Evolutionary conservation across 2,329 filamentous ascomycete species (phyloP).

Genomic region (Alternaria tenuissima): DNA sequence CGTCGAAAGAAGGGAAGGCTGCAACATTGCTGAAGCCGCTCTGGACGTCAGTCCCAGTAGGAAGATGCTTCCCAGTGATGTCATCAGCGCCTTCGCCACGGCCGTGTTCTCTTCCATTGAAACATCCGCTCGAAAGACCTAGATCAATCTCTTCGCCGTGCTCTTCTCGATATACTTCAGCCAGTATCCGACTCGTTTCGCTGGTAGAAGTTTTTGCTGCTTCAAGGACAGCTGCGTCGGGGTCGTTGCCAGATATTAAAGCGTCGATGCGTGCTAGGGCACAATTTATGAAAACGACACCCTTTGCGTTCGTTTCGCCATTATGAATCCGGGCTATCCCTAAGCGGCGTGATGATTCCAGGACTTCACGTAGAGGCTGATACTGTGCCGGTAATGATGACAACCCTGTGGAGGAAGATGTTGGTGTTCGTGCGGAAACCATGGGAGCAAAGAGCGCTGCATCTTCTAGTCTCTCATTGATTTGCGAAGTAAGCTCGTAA

Average conservation of each 20-base stretch:
- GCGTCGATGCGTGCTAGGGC: constrained; percentile 38
- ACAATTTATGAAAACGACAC: constrained; percentile 27
- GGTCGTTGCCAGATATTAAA: constrained; percentile 21
- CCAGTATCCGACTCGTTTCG: constrained; percentile 25
- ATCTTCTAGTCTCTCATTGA: constrained; percentile 21
- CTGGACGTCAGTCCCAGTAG: neutral
- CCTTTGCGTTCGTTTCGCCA: constrained; percentile 42
- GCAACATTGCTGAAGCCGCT: neutral
- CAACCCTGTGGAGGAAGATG: neutral
- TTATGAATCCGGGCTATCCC: constrained; percentile 24
- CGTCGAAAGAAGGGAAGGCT: neutral
- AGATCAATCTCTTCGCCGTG: constrained; percentile 33
- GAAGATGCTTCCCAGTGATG: neutral
- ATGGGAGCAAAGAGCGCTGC: neutral
- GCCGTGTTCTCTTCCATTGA: constrained; percentile 15
- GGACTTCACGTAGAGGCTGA: constrained; percentile 20
- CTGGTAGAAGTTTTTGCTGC: constrained; percentile 27
- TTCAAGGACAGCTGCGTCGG: constrained; percentile 26
- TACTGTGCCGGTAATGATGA: constrained; percentile 20
- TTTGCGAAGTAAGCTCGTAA: constrained; percentile 31
- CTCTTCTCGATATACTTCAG: constrained; percentile 29
- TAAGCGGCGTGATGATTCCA: constrained; percentile 17
- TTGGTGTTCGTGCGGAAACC: constrained; percentile 1
- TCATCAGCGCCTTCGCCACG: constrained; percentile 23
- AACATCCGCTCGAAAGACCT: constrained; percentile 1